Conservation (phyloP, 768 basidiomycete genomes). For the Mycena alexandri region DNA sequence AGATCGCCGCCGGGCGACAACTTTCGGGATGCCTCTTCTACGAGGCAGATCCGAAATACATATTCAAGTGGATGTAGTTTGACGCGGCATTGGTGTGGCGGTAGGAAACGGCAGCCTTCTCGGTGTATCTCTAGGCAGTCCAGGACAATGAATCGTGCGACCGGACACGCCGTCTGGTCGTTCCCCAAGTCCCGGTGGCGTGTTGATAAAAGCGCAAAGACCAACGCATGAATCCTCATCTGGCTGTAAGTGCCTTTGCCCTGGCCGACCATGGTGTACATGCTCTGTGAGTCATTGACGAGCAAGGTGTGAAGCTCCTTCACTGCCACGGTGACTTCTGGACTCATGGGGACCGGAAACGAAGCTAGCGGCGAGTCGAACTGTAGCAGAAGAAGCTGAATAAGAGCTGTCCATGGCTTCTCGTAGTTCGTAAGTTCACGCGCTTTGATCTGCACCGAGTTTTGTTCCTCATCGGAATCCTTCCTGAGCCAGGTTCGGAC, state of each 20-base stretch:
- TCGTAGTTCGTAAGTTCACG: neutral
- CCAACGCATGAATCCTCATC: neutral
- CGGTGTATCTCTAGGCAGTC: neutral
- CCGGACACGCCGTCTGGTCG: neutral
- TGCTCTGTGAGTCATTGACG: neutral
- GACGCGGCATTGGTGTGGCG: neutral
- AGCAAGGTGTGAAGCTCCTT: neutral
- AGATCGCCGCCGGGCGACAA: neutral
- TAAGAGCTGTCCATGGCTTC: neutral
- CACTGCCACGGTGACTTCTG: neutral
- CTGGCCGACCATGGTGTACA: no score
- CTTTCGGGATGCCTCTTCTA: neutral
- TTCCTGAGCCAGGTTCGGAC: neutral
- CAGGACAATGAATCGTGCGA: neutral
- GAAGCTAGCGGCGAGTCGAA: neutral
- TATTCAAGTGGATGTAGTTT: neutral
- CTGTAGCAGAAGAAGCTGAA: neutral
- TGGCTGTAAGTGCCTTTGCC: neutral
- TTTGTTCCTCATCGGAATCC: neutral
- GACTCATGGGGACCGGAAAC: neutral
- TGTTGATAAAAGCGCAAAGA: neutral
- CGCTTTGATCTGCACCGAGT: neutral
- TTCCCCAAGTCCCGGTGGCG: neutral
- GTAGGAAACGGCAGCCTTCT: neutral
- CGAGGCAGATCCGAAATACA: neutral